Conservation (phyloP, 2,329 filamentous ascomycete species). For the Cladosporium cucumerinum region DNA sequence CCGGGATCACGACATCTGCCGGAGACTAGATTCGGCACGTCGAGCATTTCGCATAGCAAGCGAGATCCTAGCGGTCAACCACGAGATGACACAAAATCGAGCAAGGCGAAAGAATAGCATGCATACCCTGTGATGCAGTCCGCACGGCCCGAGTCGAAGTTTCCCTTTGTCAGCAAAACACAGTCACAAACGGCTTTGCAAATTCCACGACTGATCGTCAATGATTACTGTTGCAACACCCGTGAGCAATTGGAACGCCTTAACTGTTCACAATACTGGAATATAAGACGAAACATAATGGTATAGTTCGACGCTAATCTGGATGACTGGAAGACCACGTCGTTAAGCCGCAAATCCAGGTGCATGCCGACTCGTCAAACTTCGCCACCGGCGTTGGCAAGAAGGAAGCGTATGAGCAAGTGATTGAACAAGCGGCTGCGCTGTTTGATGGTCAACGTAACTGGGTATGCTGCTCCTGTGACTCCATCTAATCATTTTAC, state of each 20-base stretch:
- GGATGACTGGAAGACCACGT: too few relatives aligned
- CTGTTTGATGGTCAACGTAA: conserved; percentile 72
- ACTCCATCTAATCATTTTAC: not conserved
- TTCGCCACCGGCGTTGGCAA: conserved; percentile 67
- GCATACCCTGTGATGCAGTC: not conserved
- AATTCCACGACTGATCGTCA: not conserved
- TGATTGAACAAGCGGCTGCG: conserved; percentile 66
- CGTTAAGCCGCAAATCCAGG: conserved; percentile 39
- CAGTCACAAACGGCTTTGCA: not conserved
- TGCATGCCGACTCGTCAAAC: conserved; percentile 75
- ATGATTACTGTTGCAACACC: not conserved
- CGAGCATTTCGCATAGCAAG: not conserved
- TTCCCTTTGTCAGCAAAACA: not conserved
- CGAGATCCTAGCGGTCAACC: not conserved
- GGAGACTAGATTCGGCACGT: not conserved
- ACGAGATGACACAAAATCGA: not conserved
- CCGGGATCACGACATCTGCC: not conserved
- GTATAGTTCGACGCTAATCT: not conserved
- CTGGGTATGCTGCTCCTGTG: conserved; percentile 56
- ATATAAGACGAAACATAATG: not conserved
- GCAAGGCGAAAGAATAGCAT: not conserved
- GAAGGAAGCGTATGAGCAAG: conserved; percentile 69
- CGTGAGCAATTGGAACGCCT: not conserved
- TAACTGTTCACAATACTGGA: not conserved
- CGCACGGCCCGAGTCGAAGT: not conserved